Evolutionary conservation across 1,284 basidiomycete genomes (phyloP).

Genomic region (Mycosarcoma mackinlayi): DNA sequence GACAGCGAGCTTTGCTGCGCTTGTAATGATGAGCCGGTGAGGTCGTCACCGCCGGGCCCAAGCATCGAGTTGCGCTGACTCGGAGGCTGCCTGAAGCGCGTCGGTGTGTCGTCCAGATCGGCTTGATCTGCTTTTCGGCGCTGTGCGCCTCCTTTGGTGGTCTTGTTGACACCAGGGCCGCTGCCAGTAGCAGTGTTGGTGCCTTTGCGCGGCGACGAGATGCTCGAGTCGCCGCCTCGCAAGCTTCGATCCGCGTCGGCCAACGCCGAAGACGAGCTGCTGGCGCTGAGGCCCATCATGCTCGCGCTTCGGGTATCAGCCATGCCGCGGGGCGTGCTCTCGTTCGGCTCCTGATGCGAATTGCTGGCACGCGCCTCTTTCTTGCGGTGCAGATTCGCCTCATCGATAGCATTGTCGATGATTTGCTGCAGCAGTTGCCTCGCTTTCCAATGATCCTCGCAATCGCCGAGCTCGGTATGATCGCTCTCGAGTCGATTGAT

Average conservation of each 20-base stretch:
- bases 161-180: slow-evolving; percentile 11
- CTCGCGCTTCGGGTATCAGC: slow-evolving; percentile 20
- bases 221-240: slow-evolving; percentile 21
- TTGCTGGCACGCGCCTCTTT: slow-evolving; percentile 41
- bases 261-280: slow-evolving; percentile 32
- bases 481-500: slow-evolving; percentile 50
- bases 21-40: slow-evolving; percentile 26
- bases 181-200: slow-evolving; percentile 3
- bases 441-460: slow-evolving; percentile 57
- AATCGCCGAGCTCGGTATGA: slow-evolving; percentile 49
- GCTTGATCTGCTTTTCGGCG: slow-evolving; percentile 48
- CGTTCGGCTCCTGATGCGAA: slow-evolving; percentile 26
- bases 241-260: slow-evolving; percentile 35
- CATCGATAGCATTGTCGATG: slow-evolving; percentile 59
- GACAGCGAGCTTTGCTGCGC: slow-evolving; percentile 35
- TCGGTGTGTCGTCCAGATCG: slow-evolving; percentile 42
- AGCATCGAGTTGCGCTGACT: slow-evolving; percentile 36
- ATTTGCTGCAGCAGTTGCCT: slow-evolving; percentile 56
- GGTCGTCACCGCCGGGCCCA: slow-evolving; percentile 23
- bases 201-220: slow-evolving; percentile 21
- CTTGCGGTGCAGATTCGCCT: slow-evolving; percentile 52
- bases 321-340: slow-evolving; percentile 29
- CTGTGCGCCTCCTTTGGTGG: slow-evolving; percentile 15
- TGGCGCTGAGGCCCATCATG: slow-evolving; percentile 31
- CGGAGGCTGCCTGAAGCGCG: slow-evolving; percentile 39